These are phyloP conservation scores for Taphrina betulina DNA, from an alignment of 1,139 yeast species.

Conservation along the genomic window DNA sequence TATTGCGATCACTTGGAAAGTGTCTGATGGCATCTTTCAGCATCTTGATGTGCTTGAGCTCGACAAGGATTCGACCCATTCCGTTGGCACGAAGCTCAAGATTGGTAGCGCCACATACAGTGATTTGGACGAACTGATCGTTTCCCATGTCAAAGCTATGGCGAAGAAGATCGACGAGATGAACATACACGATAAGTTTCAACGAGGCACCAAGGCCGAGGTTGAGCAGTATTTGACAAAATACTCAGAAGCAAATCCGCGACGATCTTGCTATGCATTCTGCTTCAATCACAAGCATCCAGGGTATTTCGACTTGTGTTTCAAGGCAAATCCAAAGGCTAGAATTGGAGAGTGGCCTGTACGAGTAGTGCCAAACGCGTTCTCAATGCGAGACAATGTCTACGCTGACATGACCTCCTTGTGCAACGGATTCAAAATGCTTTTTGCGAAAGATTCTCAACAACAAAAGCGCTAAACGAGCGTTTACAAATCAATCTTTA, in stretches of 20 bases:
- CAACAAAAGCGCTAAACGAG: not conserved
- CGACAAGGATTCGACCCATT: constrained; percentile 61
- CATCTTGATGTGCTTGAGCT: constrained; percentile 83
- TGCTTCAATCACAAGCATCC: constrained; percentile 89
- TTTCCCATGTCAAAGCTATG: constrained; percentile 81
- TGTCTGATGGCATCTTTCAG: constrained; percentile 84
- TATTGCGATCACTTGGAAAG: constrained; percentile 94
- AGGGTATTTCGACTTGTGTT: constrained; percentile 83
- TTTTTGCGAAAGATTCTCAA: constrained; percentile 39
- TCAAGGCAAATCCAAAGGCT: constrained; percentile 71
- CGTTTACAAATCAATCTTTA: too few relatives aligned
- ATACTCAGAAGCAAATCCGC: constrained; percentile 86
- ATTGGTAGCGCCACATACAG: constrained; percentile 63
- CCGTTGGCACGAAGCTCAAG: constrained; percentile 60
- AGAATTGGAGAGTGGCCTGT: constrained; percentile 86
- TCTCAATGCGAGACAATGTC: constrained; percentile 61
- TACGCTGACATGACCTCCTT: constrained; percentile 84
- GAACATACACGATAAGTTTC: constrained; percentile 83
- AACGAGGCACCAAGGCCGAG: constrained; percentile 73
- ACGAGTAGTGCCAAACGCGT: constrained; percentile 78
- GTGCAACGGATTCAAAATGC: constrained; percentile 88
- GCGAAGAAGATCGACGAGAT: constrained; percentile 82
- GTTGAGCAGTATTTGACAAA: constrained; percentile 77
- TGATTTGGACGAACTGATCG: constrained; percentile 90
- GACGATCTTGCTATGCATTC: constrained; percentile 85